phyloP scores from a whole-genome alignment of 108 stramenopile species.

The Cylindrotheca fusiformis region DNA sequence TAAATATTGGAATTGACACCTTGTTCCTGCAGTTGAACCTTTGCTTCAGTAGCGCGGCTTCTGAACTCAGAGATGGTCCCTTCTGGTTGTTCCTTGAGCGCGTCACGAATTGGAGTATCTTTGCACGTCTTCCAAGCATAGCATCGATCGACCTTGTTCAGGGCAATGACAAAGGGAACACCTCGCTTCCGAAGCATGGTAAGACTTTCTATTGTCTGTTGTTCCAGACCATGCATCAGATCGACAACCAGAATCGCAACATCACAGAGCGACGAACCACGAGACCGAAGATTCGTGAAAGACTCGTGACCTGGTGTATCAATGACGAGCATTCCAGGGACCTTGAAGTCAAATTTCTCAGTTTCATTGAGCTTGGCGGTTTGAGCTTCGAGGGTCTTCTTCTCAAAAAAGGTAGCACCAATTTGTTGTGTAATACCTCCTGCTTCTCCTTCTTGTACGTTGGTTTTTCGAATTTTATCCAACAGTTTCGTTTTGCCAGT shows the following conservation, averaged over 20 bases:
- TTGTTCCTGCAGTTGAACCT: constrained; percentile 88
- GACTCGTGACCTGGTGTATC: constrained; percentile 99
- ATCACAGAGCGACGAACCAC: constrained; percentile 97
- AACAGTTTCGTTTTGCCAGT: constrained; percentile 99
- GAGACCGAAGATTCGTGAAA: constrained; percentile 95
- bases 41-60: constrained; percentile 73
- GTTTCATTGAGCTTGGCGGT: constrained; percentile 83
- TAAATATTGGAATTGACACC: constrained; percentile 98
- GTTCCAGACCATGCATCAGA: constrained; percentile 99
- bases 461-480: constrained; percentile 99
- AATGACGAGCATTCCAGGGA: constrained; percentile 98
- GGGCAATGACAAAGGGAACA: constrained; percentile 97
- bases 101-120: constrained; percentile 91
- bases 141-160: constrained; percentile 99
- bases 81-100: constrained; percentile 89
- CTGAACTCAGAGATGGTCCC: constrained; percentile 92
- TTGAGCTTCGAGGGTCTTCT: constrained; percentile 83
- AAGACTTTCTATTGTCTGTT: constrained; percentile 98
- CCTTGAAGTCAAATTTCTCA: constrained; percentile 80
- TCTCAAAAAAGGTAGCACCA: constrained; percentile 99
- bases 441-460: constrained; percentile 99
- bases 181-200: constrained; percentile 88
- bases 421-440: constrained; percentile 99
- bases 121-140: constrained; percentile 96
- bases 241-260: constrained; percentile 99